These are phyloP conservation scores for Cardamine resedifolia DNA, from an alignment of 345 rosid species.

Conservation along the genomic window DNA sequence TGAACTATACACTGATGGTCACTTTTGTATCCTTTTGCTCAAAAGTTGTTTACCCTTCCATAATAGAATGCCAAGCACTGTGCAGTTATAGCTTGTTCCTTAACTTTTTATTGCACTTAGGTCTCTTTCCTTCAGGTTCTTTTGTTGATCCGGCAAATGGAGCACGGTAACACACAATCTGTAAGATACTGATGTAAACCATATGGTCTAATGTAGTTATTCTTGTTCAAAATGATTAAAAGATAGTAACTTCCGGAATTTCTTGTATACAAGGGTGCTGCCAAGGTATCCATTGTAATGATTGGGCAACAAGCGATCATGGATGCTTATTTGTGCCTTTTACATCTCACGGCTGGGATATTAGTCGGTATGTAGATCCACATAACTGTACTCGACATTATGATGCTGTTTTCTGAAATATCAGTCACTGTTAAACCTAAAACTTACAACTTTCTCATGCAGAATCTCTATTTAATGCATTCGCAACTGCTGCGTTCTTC, in stretches of 20 bases:
- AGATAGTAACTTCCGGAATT: slow-evolving; percentile 10
- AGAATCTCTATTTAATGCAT: slow-evolving; percentile 98
- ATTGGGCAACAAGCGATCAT: slow-evolving; percentile 97
- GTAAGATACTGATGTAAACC: slow-evolving; percentile 49
- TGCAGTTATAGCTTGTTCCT: slow-evolving; percentile 50
- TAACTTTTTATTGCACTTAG: slow-evolving; percentile 51
- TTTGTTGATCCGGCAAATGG: slow-evolving; percentile 92
- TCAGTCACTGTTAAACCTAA: slow-evolving; percentile 24
- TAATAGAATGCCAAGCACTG: slow-evolving; percentile 11
- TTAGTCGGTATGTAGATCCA: slow-evolving; percentile 68
- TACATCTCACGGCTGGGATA: slow-evolving; percentile 95
- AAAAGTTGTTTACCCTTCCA: neutral
- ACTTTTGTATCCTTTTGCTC: slow-evolving; percentile 91
- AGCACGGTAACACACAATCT: slow-evolving; percentile 94
- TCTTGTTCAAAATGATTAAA: slow-evolving; percentile 7
- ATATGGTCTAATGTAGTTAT: neutral
- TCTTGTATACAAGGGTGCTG: slow-evolving; percentile 71
- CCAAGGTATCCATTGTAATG: slow-evolving; percentile 93
- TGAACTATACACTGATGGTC: slow-evolving; percentile 97
- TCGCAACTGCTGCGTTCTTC: slow-evolving; percentile 98
- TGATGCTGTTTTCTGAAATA: slow-evolving; percentile 15
- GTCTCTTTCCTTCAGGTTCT: slow-evolving; percentile 96
- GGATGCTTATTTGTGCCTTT: slow-evolving; percentile 98
- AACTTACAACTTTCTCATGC: slow-evolving; percentile 34
- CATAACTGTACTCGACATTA: neutral